Evolutionary conservation across 768 basidiomycete species (phyloP), one percentile per base, ranked within the genome.

Genomic region (Fomitopsis pulvina): DNA sequence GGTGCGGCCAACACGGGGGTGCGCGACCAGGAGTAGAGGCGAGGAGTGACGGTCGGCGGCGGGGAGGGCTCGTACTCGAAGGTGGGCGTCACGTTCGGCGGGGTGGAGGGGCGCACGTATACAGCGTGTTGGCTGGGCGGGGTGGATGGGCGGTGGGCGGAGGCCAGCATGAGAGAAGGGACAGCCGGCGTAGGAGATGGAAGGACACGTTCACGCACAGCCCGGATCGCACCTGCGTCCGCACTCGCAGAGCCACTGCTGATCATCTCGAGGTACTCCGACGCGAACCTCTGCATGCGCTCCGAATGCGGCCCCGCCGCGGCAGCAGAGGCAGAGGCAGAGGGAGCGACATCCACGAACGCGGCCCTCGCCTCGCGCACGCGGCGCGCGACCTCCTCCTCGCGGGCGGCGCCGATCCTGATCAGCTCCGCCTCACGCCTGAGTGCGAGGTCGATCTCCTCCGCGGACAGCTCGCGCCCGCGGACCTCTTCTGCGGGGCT

Each of bases 31-130:
- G 74, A 67, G 60, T 82, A 81, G 26, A 81, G 66, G 34, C 77
- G 71, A 7, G 81, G 81, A 1, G 81, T 77, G 45, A 75, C 73
- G 5, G 76, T 64, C 0, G 78, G 78, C 5, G 79, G 69, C 3
- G 81, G 77, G 2, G 80, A 80, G 24, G 80, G 78, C n/a, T 63
- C 51, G 6, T 59, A 11, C 27, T 60, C 58, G 9, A 58, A 30
- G 24, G 59, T 41, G 1, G 64, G 39, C 7, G 57, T 54, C 48
- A 63, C 62, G 42, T 57, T 62, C 1, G 61, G 64, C 0, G 71
- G 71, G 5, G 71, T 70, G 3, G 63, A 59, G 1, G 69, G 66
- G 1, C 59, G 57, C 25, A 29, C 50, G 40, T 51, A 51, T n/a
- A 47, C 45, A 4, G 49, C 29, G 16, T 48, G 50, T 30, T 32